These are phyloP conservation scores for Phytophthora foliorum DNA, from an alignment of 352 stramenopile species.

Conservation along the genomic window DNA sequence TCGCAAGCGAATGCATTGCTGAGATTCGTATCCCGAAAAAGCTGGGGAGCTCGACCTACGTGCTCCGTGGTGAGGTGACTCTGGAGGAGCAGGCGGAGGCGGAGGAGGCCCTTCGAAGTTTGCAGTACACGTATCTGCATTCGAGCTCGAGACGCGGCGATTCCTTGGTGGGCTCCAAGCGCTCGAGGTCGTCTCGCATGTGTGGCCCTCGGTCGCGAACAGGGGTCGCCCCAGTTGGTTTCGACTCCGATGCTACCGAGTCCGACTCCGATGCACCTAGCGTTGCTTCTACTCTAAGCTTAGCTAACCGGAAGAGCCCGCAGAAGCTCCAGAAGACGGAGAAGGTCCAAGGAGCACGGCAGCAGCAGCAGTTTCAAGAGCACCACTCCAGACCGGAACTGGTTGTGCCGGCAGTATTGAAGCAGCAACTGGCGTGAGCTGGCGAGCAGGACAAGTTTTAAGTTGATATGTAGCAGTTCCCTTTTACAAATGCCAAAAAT, in stretches of 20 bases:
- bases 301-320: conserved; percentile 6
- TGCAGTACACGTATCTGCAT: conserved; percentile 54
- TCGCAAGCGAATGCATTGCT: conserved; percentile 72
- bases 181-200: conserved; percentile 26
- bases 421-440: not conserved
- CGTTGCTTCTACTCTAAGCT: not conserved
- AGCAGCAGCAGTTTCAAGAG: not conserved
- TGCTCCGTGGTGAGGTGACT: conserved; percentile 47
- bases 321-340: conserved; percentile 35
- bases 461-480: not conserved
- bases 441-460: not conserved
- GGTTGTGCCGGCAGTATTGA: not conserved
- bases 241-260: conserved; percentile 31
- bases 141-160: conserved; percentile 21
- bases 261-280: conserved; percentile 21
- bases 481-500: conserved; percentile 1
- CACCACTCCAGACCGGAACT: not conserved
- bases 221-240: conserved; percentile 3
- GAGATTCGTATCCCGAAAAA: conserved; percentile 82
- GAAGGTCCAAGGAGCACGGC: not conserved
- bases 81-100: conserved; percentile 42
- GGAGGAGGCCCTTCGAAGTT: conserved; percentile 48
- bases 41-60: conserved; percentile 71
- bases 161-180: conserved; percentile 21
- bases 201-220: conserved; percentile 1